Conservation (phyloP, 116 monocot species). For the Dioscorea cayenensis region DNA sequence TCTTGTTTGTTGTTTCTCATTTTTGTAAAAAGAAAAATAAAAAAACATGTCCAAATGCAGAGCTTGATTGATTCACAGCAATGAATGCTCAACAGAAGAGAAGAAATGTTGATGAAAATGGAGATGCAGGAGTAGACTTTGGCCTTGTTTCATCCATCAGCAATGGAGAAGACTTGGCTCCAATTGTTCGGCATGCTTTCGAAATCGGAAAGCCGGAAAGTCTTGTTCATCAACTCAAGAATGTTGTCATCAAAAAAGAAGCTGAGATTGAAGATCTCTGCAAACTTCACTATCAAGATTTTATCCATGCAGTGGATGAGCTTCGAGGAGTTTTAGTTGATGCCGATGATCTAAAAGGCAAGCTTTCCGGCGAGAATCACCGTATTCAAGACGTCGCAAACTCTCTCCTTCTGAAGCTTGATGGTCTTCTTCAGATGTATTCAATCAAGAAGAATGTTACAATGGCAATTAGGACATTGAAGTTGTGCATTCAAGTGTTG, state of each 20-base stretch:
- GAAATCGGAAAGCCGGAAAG: slow-evolving; percentile 79
- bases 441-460: slow-evolving; percentile 64
- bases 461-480: slow-evolving; percentile 45
- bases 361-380: slow-evolving; percentile 61
- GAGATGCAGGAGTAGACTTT: slow-evolving; percentile 44
- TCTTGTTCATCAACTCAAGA: slow-evolving; percentile 62
- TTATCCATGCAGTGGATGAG: slow-evolving; percentile 89
- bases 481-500: slow-evolving; percentile 49
- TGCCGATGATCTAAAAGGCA: slow-evolving; percentile 73
- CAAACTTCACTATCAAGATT: slow-evolving; percentile 87
- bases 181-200: slow-evolving; percentile 61
- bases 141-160: slow-evolving; percentile 41
- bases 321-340: slow-evolving; percentile 82
- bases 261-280: slow-evolving; percentile 94
- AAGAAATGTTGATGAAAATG: slow-evolving; percentile 11
- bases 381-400: slow-evolving; percentile 54
- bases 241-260: slow-evolving; percentile 76
- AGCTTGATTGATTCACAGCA: neutral
- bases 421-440: slow-evolving; percentile 63
- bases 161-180: slow-evolving; percentile 81
- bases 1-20: too few species aligned
- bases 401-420: slow-evolving; percentile 52
- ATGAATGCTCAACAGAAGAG: neutral
- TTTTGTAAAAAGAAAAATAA: too few species aligned
- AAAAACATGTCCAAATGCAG: neutral